Conservation (phyloP, 257 asterid species). For the Thymus mandschuricus region DNA sequence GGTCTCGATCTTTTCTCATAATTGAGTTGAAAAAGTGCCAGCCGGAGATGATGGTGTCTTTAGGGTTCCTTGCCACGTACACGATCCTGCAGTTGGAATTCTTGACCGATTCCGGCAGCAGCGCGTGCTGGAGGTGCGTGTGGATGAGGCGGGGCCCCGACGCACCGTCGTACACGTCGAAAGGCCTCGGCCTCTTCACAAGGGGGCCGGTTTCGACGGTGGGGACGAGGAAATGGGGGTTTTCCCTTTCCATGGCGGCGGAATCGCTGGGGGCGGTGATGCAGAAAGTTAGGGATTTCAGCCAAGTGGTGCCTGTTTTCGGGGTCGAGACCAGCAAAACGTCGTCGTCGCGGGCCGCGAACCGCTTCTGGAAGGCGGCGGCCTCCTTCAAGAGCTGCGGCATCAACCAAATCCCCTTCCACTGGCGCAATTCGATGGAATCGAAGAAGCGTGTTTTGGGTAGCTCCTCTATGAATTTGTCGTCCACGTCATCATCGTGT, state of each 20-base stretch:
- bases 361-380: not conserved
- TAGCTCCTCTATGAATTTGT: not conserved
- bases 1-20: not conserved
- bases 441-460: not conserved
- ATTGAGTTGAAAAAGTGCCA: not conserved
- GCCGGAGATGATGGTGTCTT: not conserved
- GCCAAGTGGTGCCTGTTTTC: slow-evolving; percentile 26
- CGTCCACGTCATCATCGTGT: too few relatives aligned
- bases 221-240: too few relatives aligned
- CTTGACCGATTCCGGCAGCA: too few relatives aligned
- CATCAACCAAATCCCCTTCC: not conserved
- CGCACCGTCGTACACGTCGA: too few relatives aligned
- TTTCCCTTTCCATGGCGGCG: too few relatives aligned
- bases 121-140: too few relatives aligned
- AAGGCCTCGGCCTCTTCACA: too few relatives aligned
- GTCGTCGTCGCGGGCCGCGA: slow-evolving; percentile 18
- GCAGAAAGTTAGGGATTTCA: not conserved
- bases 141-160: too few relatives aligned
- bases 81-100: too few relatives aligned
- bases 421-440: not conserved
- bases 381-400: not conserved
- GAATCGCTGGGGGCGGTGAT: not conserved
- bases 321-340: slow-evolving; percentile 8
- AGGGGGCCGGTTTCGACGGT: too few relatives aligned
- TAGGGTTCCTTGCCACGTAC: too few relatives aligned